A percentile compares a stretch with the other conserved stretches of the same genome.
These are phyloP conservation scores for Sonneratia alba DNA, from an alignment of 345 rosid genomes.

Conservation along the genomic window DNA sequence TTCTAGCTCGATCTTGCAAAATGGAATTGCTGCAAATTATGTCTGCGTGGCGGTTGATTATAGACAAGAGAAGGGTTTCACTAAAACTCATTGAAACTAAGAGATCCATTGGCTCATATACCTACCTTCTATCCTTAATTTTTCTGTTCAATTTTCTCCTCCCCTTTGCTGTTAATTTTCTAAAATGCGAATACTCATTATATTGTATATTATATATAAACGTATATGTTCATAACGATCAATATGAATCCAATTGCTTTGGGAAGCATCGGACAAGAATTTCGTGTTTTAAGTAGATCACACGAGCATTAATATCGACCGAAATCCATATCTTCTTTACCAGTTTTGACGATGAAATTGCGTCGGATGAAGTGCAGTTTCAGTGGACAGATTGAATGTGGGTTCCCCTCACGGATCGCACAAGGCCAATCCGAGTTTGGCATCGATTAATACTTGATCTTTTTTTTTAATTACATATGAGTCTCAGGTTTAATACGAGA, in stretches of 20 bases:
- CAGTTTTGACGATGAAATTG: not conserved
- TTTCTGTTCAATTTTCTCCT: not conserved
- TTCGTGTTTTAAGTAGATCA: no score
- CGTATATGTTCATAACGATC: not conserved
- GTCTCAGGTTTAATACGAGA: no score
- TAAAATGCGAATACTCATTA: no score
- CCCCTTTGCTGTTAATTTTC: no score
- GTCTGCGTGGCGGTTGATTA: not conserved
- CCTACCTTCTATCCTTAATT: no score
- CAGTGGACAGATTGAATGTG: not conserved
- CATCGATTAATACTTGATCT: not conserved
- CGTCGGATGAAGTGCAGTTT: not conserved
- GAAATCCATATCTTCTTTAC: no score
- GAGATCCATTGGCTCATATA: no score
- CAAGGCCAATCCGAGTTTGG: constrained; percentile 43
- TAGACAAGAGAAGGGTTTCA: not conserved
- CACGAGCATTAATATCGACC: no score
- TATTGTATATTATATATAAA: no score
- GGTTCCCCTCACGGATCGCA: constrained; percentile 1
- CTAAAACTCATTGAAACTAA: not conserved
- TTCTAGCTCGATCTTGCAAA: constrained; percentile 27
- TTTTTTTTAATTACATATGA: no score
- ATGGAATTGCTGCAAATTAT: not conserved
- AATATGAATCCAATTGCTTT: not conserved
- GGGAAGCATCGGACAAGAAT: not conserved